Base-by-base conservation (phyloP, 345 rosid species). In the Rhizophora mangle region DNA sequence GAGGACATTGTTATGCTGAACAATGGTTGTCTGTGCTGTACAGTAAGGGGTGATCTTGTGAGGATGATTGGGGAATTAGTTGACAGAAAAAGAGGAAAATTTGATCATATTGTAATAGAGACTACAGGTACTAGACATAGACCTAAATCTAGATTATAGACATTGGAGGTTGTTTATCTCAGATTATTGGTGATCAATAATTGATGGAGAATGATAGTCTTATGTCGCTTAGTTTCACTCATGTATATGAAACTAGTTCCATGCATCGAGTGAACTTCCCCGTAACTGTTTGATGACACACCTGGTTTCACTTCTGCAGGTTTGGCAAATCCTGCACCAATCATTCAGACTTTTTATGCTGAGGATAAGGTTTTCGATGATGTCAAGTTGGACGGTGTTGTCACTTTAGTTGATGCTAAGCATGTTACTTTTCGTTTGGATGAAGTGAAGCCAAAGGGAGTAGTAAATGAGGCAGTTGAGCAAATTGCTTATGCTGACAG, bases 401-500 rank as follows among this genome's bases (percentile, higher is more conserved):
- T 95, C 55, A 95, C 99, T 46, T 80, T 95, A 60, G 99, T 92
- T 62, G 99, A 95, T 83, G 93, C 99, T 60, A 95, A 95, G 76
- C 99, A 95, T 82, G 97, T 85, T 77, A 65, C 64, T 65, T 82
- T 92, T 72, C 99, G 89, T 78, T 82, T 92, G 51, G 89, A 89
- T 59, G 97, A 92, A 73, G 93, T 86, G 62, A 92, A 95, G 72
- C 96, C 96, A 30, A 68, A 90, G 70, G 97, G 99, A 77, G 87
- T 89, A 19, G 97, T 95, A 69, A 91, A 95, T 72, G 99, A 95
- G 89, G 97, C 99, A 55, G 77, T 89, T 57, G 96, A 95, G 82
- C 99, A 95, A 84, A 95, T 95, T 65, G 99, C 97, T 5, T 95
- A 95, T 75, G 99, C 96, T 24, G 99, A 95, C 62, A 88, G 97